Evolutionary conservation across 2,329 filamentous ascomycete genomes (phyloP).

Genomic region (Nigrospora sphaerica): DNA sequence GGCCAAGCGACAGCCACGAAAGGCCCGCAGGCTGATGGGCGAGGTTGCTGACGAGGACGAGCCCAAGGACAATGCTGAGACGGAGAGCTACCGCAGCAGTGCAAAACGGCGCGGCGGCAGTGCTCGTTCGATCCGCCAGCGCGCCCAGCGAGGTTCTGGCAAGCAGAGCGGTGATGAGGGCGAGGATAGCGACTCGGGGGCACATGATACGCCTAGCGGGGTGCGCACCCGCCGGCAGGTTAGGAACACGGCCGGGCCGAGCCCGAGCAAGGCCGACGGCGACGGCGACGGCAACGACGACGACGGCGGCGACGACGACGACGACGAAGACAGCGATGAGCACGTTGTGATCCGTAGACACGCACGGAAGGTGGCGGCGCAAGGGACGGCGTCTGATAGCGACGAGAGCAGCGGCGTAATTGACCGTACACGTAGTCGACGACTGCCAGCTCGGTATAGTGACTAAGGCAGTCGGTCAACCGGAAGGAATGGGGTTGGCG

Average conservation of each 20-base stretch:
- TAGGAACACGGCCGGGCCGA: conserved; percentile 8
- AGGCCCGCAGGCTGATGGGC: not conserved
- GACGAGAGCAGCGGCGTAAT: not conserved
- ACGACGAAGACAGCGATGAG: conserved; percentile 5
- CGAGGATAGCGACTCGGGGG: conserved; percentile 5
- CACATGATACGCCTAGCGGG: conserved; percentile 9
- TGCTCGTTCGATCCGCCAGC: not conserved
- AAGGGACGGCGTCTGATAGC: not conserved
- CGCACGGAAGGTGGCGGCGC: not conserved
- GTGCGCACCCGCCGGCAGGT: conserved; percentile 10
- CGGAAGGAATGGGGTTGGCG: too few species aligned
- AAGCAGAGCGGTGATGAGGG: not conserved
- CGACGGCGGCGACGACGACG: conserved; percentile 5
- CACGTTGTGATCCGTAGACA: not conserved
- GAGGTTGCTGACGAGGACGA: not conserved
- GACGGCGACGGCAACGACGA: conserved; percentile 12
- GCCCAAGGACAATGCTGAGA: not conserved
- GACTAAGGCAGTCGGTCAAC: not conserved
- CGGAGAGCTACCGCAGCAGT: not conserved
- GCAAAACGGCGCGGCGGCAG: not conserved
- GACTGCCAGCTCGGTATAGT: not conserved
- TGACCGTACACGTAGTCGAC: not conserved
- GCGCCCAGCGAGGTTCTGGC: not conserved
- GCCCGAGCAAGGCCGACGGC: conserved; percentile 8
- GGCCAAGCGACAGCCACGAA: not conserved